A percentile compares a stretch with the other conserved stretches of the same genome.
These are phyloP conservation scores for Neocucurbitaria cava DNA, from an alignment of 2,329 filamentous ascomycete genomes.

Conservation along the genomic window DNA sequence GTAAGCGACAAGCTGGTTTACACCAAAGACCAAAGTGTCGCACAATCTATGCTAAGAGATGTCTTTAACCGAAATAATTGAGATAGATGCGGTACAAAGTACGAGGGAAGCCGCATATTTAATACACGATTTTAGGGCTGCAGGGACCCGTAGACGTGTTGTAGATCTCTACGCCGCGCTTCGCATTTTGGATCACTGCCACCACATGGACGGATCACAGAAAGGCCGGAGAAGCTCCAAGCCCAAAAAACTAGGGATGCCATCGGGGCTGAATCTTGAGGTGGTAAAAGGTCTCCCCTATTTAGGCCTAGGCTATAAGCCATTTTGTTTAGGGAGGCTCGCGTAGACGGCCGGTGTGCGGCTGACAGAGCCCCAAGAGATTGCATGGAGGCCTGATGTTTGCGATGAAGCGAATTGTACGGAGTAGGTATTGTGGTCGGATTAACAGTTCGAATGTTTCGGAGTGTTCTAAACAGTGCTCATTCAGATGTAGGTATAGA, in stretches of 20 bases:
- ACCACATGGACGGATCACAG: slow-evolving; percentile 10
- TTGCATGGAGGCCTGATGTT: background rate
- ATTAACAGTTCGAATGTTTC: no score
- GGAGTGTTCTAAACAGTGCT: no score
- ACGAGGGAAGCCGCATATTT: slow-evolving; percentile 14
- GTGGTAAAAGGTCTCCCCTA: background rate
- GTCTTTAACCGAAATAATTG: background rate
- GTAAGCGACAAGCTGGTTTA: background rate
- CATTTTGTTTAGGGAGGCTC: background rate
- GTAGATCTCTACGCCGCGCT: slow-evolving; percentile 6
- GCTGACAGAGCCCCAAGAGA: background rate
- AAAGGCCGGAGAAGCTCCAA: slow-evolving; percentile 4
- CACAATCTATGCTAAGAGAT: background rate
- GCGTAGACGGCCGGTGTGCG: background rate
- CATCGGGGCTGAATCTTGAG: background rate
- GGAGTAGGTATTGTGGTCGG: background rate
- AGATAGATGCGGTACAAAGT: background rate
- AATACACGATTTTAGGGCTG: slow-evolving; percentile 1
- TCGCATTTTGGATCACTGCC: slow-evolving; percentile 12
- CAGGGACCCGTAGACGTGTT: background rate
- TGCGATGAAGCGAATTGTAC: background rate
- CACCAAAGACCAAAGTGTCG: background rate
- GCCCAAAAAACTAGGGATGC: background rate
- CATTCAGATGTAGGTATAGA: no score
- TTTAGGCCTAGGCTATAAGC: background rate